Evolutionary conservation across 2,329 filamentous ascomycete genomes (phyloP), one percentile per base, ranked within the genome.

Genomic region (Colletotrichum orchidophilum): DNA sequence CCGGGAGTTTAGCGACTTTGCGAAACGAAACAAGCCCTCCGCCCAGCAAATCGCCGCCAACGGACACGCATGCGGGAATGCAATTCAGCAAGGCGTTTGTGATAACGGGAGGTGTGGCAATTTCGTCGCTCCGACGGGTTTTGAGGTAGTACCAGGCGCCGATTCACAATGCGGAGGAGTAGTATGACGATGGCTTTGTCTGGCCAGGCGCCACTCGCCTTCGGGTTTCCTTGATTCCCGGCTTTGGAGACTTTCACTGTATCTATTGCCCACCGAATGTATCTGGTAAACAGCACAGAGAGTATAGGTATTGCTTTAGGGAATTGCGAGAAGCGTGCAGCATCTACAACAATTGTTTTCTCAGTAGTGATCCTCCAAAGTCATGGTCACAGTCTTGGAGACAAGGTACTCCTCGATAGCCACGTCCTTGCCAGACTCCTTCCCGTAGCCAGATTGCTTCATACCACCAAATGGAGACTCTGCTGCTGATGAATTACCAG

Each of bases 401-500:
- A 85, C 78, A 57, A 86, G 76, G 55, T 83, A 86, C 74, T 86
- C 84, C 35, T 84, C 80, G 21, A 86, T 79, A 0, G 84, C 85
- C 24, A 85, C 80, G 31, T 86, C 84, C 72, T 85, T 86, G 50
- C 84, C 84, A 0, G 81, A 83, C 72, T 87, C 84, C 71, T 85
- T 86, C 7, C 85, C 85, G 12, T 80, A 81, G 0, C 84, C 85
- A 18, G 82, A 84, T 61, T 85, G 81, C 72, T 87, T 86, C 74
- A 86, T 86, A 0, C 83, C 85, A 5, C 84, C 84, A 74, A 86
- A 87, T 0, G 84, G 84, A 3, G 81, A 77, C 71, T 86, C 84
- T 0, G 83, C 80, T 0, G 83, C 80, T 0, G 82, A 85, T 6
- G 70, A 71, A n/a, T 71, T 71, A 0, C 64, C 69, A 0, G 69